These are phyloP conservation scores for Trypanosoma cruzi DNA, from an alignment of 208 protist genomes.

Conservation along the genomic window DNA sequence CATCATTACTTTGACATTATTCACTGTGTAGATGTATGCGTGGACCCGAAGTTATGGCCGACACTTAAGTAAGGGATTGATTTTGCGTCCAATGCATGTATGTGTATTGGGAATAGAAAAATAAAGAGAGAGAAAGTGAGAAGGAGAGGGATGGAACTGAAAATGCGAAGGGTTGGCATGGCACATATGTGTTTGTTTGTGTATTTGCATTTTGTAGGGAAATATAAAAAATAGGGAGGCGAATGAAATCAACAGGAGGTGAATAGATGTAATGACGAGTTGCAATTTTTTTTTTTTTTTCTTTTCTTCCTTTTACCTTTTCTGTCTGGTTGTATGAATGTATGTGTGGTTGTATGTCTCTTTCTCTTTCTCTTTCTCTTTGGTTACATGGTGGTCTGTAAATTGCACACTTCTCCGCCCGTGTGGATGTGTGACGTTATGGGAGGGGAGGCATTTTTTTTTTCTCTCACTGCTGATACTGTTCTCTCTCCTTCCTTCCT, in stretches of 20 bases:
- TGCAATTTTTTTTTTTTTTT: not conserved
- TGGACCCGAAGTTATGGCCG: constrained; percentile 78
- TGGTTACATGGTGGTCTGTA: no score
- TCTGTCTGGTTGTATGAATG: not conserved
- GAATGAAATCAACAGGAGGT: not conserved
- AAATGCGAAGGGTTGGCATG: not conserved
- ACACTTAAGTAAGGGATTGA: constrained; percentile 60
- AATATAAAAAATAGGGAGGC: not conserved
- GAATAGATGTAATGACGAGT: not conserved
- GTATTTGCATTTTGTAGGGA: no score
- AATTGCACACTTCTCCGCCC: no score
- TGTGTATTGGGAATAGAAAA: constrained; percentile 9
- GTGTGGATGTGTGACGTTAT: not conserved
- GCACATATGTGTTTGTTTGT: not conserved
- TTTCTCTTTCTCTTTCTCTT: no score
- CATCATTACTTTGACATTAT: constrained; percentile 82
- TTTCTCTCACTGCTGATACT: not conserved
- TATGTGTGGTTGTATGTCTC: no score
- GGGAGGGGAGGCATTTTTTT: not conserved
- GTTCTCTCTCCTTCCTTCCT: not conserved
- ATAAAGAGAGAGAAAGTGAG: not conserved
- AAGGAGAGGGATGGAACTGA: not conserved
- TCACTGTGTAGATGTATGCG: constrained; percentile 83
- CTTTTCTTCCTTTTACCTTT: constrained; percentile 8
- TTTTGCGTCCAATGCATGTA: not conserved